These are phyloP conservation scores for Mycena citricolor DNA, from an alignment of 1,284 basidiomycete genomes.

Conservation along the genomic window DNA sequence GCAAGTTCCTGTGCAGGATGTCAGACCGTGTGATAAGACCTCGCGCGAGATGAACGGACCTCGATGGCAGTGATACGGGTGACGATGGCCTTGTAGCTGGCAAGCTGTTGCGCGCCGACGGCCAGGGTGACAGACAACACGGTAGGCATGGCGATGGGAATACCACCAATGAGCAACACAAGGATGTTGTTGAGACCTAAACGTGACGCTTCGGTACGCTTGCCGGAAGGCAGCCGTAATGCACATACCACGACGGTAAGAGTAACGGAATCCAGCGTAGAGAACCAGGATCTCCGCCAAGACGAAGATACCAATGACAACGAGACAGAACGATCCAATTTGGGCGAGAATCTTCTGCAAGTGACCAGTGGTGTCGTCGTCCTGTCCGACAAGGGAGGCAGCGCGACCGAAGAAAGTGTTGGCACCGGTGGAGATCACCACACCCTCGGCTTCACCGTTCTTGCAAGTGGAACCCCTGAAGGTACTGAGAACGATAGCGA, in stretches of 20 bases:
- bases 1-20: no score
- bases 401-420: constrained; percentile 97
- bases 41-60: constrained; percentile 63
- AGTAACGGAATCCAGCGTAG: constrained; percentile 85
- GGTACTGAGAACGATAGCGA: no score
- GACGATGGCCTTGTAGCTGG: constrained; percentile 93
- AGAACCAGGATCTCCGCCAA: constrained; percentile 87
- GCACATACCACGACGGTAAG: constrained; percentile 61
- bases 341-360: constrained; percentile 97
- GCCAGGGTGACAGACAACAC: constrained; percentile 96
- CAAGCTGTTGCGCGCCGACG: constrained; percentile 96
- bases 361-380: constrained; percentile 95
- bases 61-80: constrained; percentile 98
- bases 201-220: not conserved
- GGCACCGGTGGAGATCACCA: constrained; percentile 94
- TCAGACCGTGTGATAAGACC: no score
- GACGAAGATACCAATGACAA: constrained; percentile 92
- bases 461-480: constrained; percentile 91
- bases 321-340: constrained; percentile 94
- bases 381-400: constrained; percentile 92
- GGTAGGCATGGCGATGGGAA: constrained; percentile 98
- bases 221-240: not conserved
- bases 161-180: constrained; percentile 97
- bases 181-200: constrained; percentile 93
- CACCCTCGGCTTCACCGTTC: constrained; percentile 95